Conservation (phyloP, 371 early-diverging fungal species). For the Mucor plumbeus region DNA sequence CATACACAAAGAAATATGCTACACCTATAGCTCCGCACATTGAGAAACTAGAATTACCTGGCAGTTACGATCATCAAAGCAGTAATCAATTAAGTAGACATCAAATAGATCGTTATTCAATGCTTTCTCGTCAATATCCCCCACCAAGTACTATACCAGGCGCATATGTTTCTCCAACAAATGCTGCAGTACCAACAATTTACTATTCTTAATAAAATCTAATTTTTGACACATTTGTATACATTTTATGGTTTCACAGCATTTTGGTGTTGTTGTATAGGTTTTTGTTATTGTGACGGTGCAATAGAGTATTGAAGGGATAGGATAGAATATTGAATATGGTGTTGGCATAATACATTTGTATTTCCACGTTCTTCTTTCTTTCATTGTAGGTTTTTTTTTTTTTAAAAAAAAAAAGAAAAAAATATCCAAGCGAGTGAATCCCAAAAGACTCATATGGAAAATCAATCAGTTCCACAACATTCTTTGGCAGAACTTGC, state of each 20-base stretch:
- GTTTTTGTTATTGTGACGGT: too few relatives aligned
- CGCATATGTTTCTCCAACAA: neutral
- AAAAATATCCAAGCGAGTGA: neutral
- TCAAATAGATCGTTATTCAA: neutral
- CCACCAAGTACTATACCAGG: neutral
- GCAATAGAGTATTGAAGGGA: too few relatives aligned
- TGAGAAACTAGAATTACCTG: slow-evolving; percentile 12
- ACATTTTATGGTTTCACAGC: neutral
- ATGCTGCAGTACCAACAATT: neutral
- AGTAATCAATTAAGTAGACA: neutral
- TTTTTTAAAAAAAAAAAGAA: neutral
- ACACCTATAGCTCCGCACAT: slow-evolving; percentile 12
- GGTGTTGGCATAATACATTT: too few relatives aligned
- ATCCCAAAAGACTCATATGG: neutral
- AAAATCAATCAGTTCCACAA: neutral
- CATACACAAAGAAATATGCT: slow-evolving; percentile 1
- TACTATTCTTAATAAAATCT: neutral
- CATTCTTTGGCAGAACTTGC: slow-evolving; percentile 10
- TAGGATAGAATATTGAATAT: too few relatives aligned
- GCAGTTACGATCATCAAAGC: slow-evolving; percentile 9
- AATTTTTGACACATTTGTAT: too few relatives aligned
- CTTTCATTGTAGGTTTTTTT: neutral
- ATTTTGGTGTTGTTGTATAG: neutral
- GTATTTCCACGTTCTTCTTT: neutral
- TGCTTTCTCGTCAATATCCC: neutral